Evolutionary conservation across 2,329 filamentous ascomycete species (phyloP).

Genomic region (Sarocladium brachiariae): DNA sequence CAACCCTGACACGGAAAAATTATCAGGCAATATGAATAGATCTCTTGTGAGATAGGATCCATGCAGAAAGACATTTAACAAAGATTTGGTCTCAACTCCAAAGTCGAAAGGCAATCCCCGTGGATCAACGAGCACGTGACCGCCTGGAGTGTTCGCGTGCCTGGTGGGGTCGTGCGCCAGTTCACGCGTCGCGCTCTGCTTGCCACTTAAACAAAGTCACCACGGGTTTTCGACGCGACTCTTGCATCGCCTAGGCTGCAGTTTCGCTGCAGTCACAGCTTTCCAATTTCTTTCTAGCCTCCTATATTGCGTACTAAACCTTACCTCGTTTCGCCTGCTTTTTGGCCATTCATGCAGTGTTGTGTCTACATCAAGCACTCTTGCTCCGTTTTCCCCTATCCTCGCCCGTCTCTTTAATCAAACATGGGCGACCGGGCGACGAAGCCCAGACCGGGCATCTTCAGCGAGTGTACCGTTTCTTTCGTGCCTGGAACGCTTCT

Average conservation of each 20-base stretch:
- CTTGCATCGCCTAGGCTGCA: neutral
- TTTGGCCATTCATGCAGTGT: too few species aligned
- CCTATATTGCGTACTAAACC: too few species aligned
- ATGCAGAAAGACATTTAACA: too few species aligned
- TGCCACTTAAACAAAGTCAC: neutral
- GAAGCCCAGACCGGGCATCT: constrained; percentile 23
- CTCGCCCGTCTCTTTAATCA: neutral
- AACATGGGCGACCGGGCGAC: constrained; percentile 22
- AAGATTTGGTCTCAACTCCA: too few species aligned
- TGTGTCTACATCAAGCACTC: neutral
- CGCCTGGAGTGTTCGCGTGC: constrained; percentile 29
- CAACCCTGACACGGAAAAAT: too few species aligned
- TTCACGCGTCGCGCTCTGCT: constrained; percentile 5
- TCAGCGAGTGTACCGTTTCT: constrained; percentile 36
- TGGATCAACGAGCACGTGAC: constrained; percentile 30
- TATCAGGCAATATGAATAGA: too few species aligned
- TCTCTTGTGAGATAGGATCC: too few species aligned
- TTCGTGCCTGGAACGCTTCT: constrained; percentile 38
- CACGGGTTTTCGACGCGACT: constrained; percentile 3
- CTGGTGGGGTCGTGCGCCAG: constrained; percentile 1
- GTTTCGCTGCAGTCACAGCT: neutral
- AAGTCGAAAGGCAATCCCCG: too few species aligned
- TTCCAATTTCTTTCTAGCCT: too few species aligned
- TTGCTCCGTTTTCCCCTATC: neutral
- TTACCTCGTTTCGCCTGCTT: too few species aligned